Percentiles rank a stretch among this genome's conserved stretches.
phyloP scores from a whole-genome alignment of 352 stramenopile species.

The Pythium diclinum region DNA sequence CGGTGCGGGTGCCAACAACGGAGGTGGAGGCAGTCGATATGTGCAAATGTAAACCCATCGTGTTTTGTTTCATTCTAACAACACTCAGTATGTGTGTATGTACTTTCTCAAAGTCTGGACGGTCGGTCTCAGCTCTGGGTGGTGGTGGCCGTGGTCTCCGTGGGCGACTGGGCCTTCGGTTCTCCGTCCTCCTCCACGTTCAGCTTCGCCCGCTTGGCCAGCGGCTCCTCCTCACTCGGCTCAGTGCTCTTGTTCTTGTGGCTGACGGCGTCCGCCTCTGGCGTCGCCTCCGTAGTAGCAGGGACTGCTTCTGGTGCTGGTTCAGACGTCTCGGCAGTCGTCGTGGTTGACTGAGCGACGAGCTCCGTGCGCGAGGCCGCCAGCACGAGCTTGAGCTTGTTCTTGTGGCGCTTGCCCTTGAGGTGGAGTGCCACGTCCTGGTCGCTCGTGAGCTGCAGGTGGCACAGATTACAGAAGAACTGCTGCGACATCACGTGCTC shows the following conservation, averaged over 20 bases:
- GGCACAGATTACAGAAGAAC: conserved; percentile 68
- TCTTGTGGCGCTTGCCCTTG: conserved; percentile 85
- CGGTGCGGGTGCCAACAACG: neutral
- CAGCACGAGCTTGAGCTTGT: conserved; percentile 50
- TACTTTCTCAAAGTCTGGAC: neutral
- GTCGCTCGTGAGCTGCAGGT: conserved; percentile 69
- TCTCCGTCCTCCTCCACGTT: neutral
- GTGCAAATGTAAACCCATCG: conserved; percentile 4
- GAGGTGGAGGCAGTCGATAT: conserved; percentile 1
- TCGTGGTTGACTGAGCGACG: conserved; percentile 25
- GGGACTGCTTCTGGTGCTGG: no score
- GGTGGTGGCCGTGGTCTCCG: neutral
- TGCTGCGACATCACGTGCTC: conserved; percentile 41
- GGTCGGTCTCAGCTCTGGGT: neutral
- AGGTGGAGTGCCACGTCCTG: conserved; percentile 66
- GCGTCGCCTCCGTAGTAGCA: neutral
- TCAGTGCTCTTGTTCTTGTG: neutral
- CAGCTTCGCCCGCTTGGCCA: conserved; percentile 6
- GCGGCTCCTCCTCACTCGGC: neutral
- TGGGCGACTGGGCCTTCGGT: neutral
- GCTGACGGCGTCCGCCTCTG: neutral
- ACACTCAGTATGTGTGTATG: neutral
- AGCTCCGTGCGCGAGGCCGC: conserved; percentile 53
- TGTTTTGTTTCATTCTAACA: conserved; percentile 1
- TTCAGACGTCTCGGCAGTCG: neutral